Conservation (phyloP, 2,329 filamentous ascomycete genomes). For the Pseudogymnoascus sp. region DNA sequence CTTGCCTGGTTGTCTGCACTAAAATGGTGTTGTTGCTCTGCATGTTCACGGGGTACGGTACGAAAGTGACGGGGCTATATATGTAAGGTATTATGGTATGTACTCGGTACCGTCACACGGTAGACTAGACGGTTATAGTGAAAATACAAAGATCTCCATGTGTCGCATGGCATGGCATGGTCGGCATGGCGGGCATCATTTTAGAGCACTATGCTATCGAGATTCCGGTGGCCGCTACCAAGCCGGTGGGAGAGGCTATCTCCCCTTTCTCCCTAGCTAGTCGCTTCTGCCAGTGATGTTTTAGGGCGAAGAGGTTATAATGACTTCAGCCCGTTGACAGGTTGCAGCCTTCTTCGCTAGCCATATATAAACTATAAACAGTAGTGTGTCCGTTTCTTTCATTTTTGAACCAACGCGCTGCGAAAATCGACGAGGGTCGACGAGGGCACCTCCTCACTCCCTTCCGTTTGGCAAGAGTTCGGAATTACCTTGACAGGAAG, state of each 20-base stretch:
- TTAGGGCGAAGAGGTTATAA: slow-evolving; percentile 1
- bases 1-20: not conserved
- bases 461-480: not conserved
- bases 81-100: not conserved
- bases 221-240: not conserved
- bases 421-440: not conserved
- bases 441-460: not conserved
- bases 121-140: not conserved
- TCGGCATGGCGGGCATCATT: not conserved
- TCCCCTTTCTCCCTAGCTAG: not conserved
- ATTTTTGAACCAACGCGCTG: not conserved
- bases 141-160: not conserved
- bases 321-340: not conserved
- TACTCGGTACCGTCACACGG: not conserved
- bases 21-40: not conserved
- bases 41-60: not conserved
- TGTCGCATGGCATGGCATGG: not conserved
- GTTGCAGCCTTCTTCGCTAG: not conserved
- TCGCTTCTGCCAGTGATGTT: not conserved
- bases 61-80: not conserved
- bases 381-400: not conserved
- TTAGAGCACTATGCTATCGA: not conserved
- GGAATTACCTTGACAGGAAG: not conserved
- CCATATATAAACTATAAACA: not conserved
- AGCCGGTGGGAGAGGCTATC: slow-evolving; percentile 1